Conservation (phyloP, 106 monocot genomes). For the Dendrobium nobile region DNA sequence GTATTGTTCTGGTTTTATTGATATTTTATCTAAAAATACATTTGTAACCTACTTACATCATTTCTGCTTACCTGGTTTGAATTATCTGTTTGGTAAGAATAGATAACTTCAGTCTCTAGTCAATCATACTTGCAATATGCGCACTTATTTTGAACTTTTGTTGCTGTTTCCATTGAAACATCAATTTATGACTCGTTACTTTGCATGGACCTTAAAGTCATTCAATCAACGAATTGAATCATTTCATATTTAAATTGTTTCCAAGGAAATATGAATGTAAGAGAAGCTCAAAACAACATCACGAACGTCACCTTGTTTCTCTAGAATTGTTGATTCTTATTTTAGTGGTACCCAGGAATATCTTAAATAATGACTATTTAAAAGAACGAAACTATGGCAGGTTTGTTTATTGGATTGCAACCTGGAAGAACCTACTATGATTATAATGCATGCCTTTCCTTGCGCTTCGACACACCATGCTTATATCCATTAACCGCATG, state of each 20-base stretch:
- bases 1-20: not conserved
- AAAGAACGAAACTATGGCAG: too few relatives aligned
- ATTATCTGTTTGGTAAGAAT: too few relatives aligned
- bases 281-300: not conserved
- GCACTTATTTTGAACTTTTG: not conserved
- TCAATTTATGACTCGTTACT: not conserved
- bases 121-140: not conserved
- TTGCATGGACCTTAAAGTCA: not conserved
- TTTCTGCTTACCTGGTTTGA: not conserved
- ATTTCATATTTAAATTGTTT: not conserved
- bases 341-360: too few relatives aligned
- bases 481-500: too few relatives aligned
- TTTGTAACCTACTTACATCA: not conserved
- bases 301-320: too few relatives aligned
- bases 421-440: too few relatives aligned
- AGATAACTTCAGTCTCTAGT: not conserved
- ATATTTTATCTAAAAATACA: not conserved
- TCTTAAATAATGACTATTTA: too few relatives aligned
- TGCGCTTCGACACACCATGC: too few relatives aligned
- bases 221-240: not conserved
- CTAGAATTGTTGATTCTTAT: too few relatives aligned
- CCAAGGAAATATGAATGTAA: not conserved
- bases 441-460: too few relatives aligned
- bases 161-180: not conserved
- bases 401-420: too few relatives aligned